Base-by-base conservation (phyloP, 2,329 filamentous ascomycete genomes). In the Calonectria honghensis region DNA sequence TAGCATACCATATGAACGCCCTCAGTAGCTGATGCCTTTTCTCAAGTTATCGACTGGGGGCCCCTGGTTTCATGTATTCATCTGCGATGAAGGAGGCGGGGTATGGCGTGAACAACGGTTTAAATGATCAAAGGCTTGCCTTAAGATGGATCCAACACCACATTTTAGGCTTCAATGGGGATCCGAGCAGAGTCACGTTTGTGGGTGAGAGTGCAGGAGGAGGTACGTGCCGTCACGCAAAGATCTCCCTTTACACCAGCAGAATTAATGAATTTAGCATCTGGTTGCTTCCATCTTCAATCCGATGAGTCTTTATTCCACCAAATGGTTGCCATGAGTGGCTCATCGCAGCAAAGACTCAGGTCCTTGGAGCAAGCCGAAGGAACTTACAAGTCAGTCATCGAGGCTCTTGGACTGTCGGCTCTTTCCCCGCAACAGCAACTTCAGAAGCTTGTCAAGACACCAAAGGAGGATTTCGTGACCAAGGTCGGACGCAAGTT, bases 281-380 rank as follows among this genome's bases (percentile, higher is more conserved):
- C 54, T n/a, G 54, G 54, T 11, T 59, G 31, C 39, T 59, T 59
- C 32, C 54, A 59, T 14, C 32, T 59, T 35, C 54, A 59, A 6
- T 59, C 54, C 6, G 32, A 59, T 13, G 54, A 59, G n/a, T 20
- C 54, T 20, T 37, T 59, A 14, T 59, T 59, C 5, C 54, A 59
- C 13, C 54, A 59, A 27, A n/a, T 59, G 13, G 32, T 59, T 2
- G 54, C 54, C 18, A 59, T 59, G 54, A 59, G 54, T 16, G 54
- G 54, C 11, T 59, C 54, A 2, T 59, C 54, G n/a, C 31, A 37
- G 13, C 54, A 59, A 59, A n/a, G 54, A 16, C 32, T 59, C 10
- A 59, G 14, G 20, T n/a, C 20, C 3, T 10, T 24, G 10, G 18
- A 59, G 24, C 54, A 59, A 24, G 32, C 54, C 11, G 32, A 59